Base-by-base conservation (phyloP, 352 stramenopile genomes). In the Elongisporangium undulatum region DNA sequence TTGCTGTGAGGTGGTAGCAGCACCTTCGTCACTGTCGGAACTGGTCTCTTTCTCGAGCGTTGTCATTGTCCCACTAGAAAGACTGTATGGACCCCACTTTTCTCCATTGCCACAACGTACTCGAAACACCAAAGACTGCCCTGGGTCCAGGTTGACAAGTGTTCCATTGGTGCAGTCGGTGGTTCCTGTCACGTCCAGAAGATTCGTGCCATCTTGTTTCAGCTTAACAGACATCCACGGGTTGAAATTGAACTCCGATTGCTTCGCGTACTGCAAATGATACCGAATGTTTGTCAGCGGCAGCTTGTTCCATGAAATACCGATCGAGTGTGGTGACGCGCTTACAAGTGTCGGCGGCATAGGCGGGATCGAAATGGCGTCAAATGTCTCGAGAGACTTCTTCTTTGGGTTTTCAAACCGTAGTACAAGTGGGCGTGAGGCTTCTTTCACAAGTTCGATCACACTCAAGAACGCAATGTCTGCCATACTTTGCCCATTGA, bases 401-500 rank as follows among this genome's bases (percentile, higher is more conserved):
- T 77, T 75, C 45, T 75, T 80, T 19, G 82, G 76, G 19, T 77
- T 87, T 51, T 88, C 69, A 49, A 96, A 88, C 0, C 83, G 77
- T 39, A 96, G 64, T 22, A 87, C 64, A 10, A 94, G 56, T 0
- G 87, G 87, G 8, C 87, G 79, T 12, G 69, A 64, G 0, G 85
- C 77, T 58, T 87, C 70, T 50, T 93, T 91, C 23, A 96, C 76
- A 45, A 85, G 71, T 24, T 93, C 82, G 21, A 96, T 90, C 3
- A 93, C 82, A 24, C 65, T 79, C 34, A 86, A 51, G 59, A 96
- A 96, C 13, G 75, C 56, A 13, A 90, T 65, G 20, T 75, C 72
- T 19, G 75, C 73, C 53, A 94, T 65, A 57, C 76, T 86, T 21
- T 89, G 64, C 5, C 71, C 87, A 56, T 94, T 94, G 41, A 96